Evolutionary conservation across 1,284 basidiomycete species (phyloP).

Genomic region (Puccinia brachypodii): DNA sequence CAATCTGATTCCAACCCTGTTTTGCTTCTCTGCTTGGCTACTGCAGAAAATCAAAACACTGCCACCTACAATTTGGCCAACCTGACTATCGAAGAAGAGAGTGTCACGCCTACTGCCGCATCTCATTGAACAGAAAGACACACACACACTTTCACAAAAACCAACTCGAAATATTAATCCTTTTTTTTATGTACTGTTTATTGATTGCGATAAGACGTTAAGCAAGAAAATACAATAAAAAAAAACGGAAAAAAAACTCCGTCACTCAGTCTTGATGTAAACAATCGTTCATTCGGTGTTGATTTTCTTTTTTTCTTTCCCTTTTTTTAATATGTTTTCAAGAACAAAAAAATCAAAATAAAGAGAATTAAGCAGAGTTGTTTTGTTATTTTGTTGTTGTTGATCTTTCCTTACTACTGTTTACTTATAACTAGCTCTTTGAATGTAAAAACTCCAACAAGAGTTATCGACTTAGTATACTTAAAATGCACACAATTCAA

Average conservation of each 20-base stretch:
- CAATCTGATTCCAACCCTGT: background rate
- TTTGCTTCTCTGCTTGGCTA: background rate
- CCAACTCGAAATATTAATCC: background rate
- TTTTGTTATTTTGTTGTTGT: too few relatives aligned
- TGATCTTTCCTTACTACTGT: background rate
- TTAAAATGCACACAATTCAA: too few relatives aligned
- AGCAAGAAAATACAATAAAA: too few relatives aligned
- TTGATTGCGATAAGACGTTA: background rate
- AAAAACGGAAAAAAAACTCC: background rate
- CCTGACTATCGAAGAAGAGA: conserved; percentile 45
- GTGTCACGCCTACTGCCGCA: conserved; percentile 34
- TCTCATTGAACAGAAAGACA: conserved; percentile 23
- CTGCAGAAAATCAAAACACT: conserved; percentile 10
- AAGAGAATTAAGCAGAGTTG: too few relatives aligned
- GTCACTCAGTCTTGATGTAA: background rate
- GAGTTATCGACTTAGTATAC: too few relatives aligned
- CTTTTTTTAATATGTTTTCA: too few relatives aligned
- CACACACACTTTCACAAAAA: background rate
- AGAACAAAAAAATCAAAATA: background rate
- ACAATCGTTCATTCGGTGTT: conserved; percentile 4
- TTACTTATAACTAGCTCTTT: too few relatives aligned
- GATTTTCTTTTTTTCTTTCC: conserved; percentile 13
- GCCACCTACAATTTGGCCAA: conserved; percentile 42
- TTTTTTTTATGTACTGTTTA: background rate
- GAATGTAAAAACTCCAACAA: too few relatives aligned